phyloP scores from a whole-genome alignment of 768 basidiomycete species.

The Epithele typhae region DNA sequence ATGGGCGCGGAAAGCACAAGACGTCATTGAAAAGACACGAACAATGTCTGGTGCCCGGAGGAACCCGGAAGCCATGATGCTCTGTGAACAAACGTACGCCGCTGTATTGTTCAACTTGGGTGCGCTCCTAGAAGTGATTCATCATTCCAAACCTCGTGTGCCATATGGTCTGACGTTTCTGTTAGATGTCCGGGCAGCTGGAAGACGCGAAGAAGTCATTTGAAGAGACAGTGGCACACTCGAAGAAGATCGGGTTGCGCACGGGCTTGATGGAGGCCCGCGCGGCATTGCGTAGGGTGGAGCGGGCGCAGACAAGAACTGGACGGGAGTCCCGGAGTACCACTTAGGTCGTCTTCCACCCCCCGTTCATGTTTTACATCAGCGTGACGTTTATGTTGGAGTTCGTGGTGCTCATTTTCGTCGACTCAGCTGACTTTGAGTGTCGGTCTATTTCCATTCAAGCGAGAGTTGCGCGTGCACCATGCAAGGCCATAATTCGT shows the following conservation, averaged over 20 bases:
- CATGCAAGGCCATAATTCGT: too few relatives aligned
- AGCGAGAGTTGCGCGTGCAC: too few relatives aligned
- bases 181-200: slow-evolving; percentile 32
- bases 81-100: slow-evolving; percentile 52
- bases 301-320: too few relatives aligned
- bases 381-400: too few relatives aligned
- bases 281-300: slow-evolving; percentile 30
- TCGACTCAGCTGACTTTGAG: too few relatives aligned
- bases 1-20: slow-evolving; percentile 51
- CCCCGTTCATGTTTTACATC: too few relatives aligned
- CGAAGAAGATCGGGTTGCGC: slow-evolving; percentile 26
- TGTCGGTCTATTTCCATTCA: too few relatives aligned
- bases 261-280: slow-evolving; percentile 34
- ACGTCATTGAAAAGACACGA: slow-evolving; percentile 19
- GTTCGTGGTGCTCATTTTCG: too few relatives aligned
- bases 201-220: slow-evolving; percentile 27
- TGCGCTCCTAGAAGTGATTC: slow-evolving; percentile 40
- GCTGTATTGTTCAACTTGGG: slow-evolving; percentile 61
- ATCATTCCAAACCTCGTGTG: neutral
- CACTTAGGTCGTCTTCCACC: too few relatives aligned
- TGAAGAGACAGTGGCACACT: slow-evolving; percentile 28
- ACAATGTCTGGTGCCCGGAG: slow-evolving; percentile 13
- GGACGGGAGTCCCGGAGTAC: too few relatives aligned
- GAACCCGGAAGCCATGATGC: slow-evolving; percentile 7
- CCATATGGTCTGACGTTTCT: neutral